Conservation (phyloP, 257 asterid species). For the Hygrophila difformis region DNA sequence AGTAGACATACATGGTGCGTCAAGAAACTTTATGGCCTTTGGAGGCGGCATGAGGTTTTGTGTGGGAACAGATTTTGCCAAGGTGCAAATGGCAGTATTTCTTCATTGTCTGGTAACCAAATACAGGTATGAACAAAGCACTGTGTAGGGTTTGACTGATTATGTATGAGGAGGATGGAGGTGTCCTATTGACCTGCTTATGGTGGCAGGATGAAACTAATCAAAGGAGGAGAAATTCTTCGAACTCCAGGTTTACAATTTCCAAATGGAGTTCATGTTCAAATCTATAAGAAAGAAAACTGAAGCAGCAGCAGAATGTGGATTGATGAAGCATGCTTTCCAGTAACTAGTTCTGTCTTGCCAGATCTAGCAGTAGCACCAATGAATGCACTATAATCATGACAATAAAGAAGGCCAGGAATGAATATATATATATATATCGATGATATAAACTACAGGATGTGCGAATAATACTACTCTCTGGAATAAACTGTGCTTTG, state of each 20-base stretch:
- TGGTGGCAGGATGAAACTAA: slow-evolving; percentile 43
- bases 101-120: slow-evolving; percentile 70
- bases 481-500: too few relatives aligned
- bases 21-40: slow-evolving; percentile 93
- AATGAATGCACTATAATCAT: too few relatives aligned
- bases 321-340: too few relatives aligned
- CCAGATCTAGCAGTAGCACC: too few relatives aligned
- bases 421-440: too few relatives aligned
- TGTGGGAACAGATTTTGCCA: slow-evolving; percentile 85
- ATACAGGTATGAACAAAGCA: slow-evolving; percentile 58
- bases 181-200: slow-evolving; percentile 11
- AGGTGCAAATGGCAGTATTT: slow-evolving; percentile 83
- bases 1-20: slow-evolving; percentile 52
- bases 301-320: too few relatives aligned
- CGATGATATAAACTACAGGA: too few relatives aligned
- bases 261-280: slow-evolving; percentile 66
- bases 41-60: slow-evolving; percentile 96
- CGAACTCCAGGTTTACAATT: slow-evolving; percentile 88
- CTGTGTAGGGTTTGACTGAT: neutral
- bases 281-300: slow-evolving; percentile 34
- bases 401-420: too few relatives aligned
- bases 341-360: too few relatives aligned
- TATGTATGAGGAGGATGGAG: too few relatives aligned
- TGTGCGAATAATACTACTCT: too few relatives aligned
- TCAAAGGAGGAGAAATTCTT: slow-evolving; percentile 65